phyloP scores from a whole-genome alignment of 192 early-diverging fungal species.

The Dimargaris cristalligena region DNA sequence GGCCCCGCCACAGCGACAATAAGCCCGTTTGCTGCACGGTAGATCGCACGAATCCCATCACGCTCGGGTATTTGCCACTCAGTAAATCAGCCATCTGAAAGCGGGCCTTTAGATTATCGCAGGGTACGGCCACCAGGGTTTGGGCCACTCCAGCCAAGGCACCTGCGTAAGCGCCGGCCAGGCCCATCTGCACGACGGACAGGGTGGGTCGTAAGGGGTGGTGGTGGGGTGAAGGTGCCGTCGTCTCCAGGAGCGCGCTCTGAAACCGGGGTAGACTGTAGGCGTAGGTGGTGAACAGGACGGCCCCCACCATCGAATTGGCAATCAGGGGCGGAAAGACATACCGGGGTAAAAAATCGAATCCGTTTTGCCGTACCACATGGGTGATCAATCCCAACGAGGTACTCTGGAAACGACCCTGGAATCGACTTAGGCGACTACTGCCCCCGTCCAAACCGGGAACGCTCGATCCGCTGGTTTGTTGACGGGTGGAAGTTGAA shows the following conservation, averaged over 20 bases:
- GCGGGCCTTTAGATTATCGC: slow-evolving; percentile 53
- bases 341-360: slow-evolving; percentile 49
- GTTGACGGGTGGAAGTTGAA: slow-evolving; percentile 24
- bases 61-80: slow-evolving; percentile 47
- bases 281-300: slow-evolving; percentile 61
- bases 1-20: slow-evolving; percentile 20
- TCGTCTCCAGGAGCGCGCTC: slow-evolving; percentile 24
- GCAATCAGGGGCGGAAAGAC: slow-evolving; percentile 54
- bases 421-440: background rate
- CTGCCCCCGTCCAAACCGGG: no score
- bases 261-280: slow-evolving; percentile 34
- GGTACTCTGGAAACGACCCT: slow-evolving; percentile 38
- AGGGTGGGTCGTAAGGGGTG: slow-evolving; percentile 24
- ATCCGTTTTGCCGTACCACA: slow-evolving; percentile 47
- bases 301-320: slow-evolving; percentile 55
- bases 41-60: slow-evolving; percentile 42
- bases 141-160: slow-evolving; percentile 56
- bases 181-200: background rate
- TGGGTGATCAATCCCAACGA: slow-evolving; percentile 55
- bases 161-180: slow-evolving; percentile 19
- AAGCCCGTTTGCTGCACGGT: slow-evolving; percentile 22
- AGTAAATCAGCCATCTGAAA: slow-evolving; percentile 59
- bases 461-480: no score
- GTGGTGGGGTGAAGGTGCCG: slow-evolving; percentile 25
- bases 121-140: slow-evolving; percentile 49